Percentiles rank a stretch among this genome's conserved stretches.
Evolutionary conservation across 176 grass and related monocot genomes (phyloP).

Genomic region (Avena sativa): DNA sequence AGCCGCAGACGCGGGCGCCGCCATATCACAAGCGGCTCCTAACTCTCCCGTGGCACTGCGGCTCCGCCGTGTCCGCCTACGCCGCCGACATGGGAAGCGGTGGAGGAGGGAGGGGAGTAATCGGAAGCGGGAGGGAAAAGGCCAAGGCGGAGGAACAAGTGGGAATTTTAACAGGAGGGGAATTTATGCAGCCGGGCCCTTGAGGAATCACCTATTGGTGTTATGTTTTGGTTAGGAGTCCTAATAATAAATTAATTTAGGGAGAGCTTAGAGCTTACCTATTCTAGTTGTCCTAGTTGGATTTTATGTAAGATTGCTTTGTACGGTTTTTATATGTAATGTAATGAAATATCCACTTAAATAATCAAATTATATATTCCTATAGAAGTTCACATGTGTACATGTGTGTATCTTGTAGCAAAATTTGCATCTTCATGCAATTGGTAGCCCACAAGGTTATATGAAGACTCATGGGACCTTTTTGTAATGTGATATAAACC

Average conservation of each 20-base stretch:
- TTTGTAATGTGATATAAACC: no score
- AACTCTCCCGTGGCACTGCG: not conserved
- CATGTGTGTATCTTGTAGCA: no score
- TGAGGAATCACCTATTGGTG: not conserved
- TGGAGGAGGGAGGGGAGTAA: constrained; percentile 4
- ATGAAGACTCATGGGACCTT: no score
- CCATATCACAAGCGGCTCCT: constrained; percentile 2
- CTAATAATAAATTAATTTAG: not conserved
- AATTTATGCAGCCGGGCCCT: constrained; percentile 7
- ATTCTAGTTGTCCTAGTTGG: not conserved
- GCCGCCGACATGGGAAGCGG: constrained; percentile 42
- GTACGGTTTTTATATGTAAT: no score
- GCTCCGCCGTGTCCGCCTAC: constrained; percentile 12
- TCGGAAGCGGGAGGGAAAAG: constrained; percentile 47
- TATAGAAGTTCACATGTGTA: no score
- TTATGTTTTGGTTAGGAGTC: not conserved
- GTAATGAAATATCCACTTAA: no score
- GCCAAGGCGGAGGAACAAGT: constrained; percentile 5
- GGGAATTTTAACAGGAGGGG: constrained; percentile 23
- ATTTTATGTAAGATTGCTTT: not conserved
- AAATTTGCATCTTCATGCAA: no score
- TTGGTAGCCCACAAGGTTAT: no score
- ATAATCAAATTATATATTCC: no score
- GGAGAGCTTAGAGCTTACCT: not conserved
- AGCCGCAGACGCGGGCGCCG: constrained; percentile 38